These are phyloP conservation scores for Emmonsiellopsis sp. DNA, from an alignment of 2,329 filamentous ascomycete genomes.

Conservation along the genomic window DNA sequence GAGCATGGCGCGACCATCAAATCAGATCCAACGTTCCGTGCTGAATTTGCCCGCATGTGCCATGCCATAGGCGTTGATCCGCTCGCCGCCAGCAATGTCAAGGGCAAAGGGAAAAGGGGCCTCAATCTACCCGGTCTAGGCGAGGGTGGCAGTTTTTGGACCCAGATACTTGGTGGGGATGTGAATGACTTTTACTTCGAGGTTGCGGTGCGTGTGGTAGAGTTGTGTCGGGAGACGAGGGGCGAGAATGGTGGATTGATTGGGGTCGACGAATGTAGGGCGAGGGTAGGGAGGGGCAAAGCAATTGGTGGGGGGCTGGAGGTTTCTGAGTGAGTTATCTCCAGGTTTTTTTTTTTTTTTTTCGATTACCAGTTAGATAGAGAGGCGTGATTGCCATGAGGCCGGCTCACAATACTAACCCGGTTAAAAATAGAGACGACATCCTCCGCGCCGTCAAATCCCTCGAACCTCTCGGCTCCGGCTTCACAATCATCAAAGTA, in stretches of 20 bases:
- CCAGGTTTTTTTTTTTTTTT: too few relatives aligned
- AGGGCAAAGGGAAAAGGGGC: conserved; percentile 40
- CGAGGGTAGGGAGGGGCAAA: conserved; percentile 62
- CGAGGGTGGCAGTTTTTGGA: conserved; percentile 67
- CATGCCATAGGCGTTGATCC: conserved; percentile 94
- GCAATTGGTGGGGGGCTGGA: conserved; percentile 67
- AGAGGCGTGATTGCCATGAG: too few relatives aligned
- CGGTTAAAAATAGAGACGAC: conserved; percentile 57
- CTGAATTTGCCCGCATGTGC: conserved; percentile 98
- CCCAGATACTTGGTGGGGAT: conserved; percentile 78
- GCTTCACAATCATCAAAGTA: conserved; percentile 76
- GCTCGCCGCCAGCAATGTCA: conserved; percentile 58
- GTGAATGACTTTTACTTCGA: conserved; percentile 99
- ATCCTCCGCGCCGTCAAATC: conserved; percentile 81
- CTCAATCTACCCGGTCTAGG: conserved; percentile 22
- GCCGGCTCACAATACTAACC: not conserved
- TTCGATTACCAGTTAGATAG: not conserved
- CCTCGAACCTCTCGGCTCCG: conserved; percentile 75
- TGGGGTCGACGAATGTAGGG: conserved; percentile 68
- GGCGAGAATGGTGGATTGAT: conserved; percentile 90
- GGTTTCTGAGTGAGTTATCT: conserved; percentile 58
- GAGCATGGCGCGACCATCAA: conserved; percentile 95
- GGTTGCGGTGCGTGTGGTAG: conserved; percentile 88
- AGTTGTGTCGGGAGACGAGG: conserved; percentile 78
- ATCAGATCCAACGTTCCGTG: conserved; percentile 87